Evolutionary conservation across 2,329 filamentous ascomycete species (phyloP), one percentile per base, ranked within the genome.

Genomic region (Cladosporium oxysporum): DNA sequence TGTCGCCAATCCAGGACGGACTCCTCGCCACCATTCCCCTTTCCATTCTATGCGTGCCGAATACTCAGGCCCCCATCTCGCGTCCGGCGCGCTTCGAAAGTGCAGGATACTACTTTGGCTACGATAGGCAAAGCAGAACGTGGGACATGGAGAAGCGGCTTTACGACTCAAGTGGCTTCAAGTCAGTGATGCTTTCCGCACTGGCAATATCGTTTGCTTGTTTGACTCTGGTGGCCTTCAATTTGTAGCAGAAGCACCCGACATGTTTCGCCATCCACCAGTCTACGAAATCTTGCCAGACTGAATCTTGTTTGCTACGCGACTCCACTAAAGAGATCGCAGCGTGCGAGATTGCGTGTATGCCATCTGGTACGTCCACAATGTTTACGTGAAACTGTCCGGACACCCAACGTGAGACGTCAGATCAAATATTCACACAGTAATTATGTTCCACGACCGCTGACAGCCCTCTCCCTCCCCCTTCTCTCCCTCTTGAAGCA

Each of bases 401-500:
- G 7, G 10, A 31, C 23, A 31, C 10, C 6, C 3, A 31, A 31
- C 29, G 29, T 26, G 23, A 31, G 29, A 31, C 29, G 10, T 31
- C 29, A 31, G 29, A 31, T 41, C 16, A 26, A 26, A 26, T 26
- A 26, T 26, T 26, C 23, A 26, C 23, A 26, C 23, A 26, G 23
- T 26, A 26, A 26, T 26, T 26, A 26, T 26, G 23, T 26, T 26
- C 23, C 23, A 26, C 58, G 41, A 35, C 58, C 62, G 16, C 64
- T 62, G 29, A 52, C 50, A 23, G 53, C 31, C 41, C 62, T 53
- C 33, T 66, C 64, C 23, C 64, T 61, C 1, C 64, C 64, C 33
- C 64, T 58, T 11, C 58, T 62, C 52, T 66, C 64, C 29, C 64
- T 81, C 80, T 68, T 71, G 60, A 78, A 78, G 66, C 76, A 78